Evolutionary conservation across 2,329 filamentous ascomycete genomes (phyloP).

Genomic region (Botrytis paeoniae): DNA sequence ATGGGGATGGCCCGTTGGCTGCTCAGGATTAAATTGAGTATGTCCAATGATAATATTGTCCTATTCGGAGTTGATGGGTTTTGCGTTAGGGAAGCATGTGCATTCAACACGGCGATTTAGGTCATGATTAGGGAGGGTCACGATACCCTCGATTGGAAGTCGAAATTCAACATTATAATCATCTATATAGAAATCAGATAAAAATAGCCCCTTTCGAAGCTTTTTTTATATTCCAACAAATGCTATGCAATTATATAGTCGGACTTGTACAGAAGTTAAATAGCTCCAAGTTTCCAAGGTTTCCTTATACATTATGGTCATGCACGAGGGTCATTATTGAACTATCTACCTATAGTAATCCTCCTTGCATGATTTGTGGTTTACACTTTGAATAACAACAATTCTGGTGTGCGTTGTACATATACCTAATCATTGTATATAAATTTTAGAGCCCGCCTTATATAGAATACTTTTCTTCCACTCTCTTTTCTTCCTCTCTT

Average conservation of each 20-base stretch:
- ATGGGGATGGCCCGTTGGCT: slow-evolving; percentile 26
- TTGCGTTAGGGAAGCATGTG: not conserved
- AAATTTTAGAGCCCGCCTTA: not conserved
- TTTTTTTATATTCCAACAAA: not conserved
- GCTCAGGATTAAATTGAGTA: slow-evolving; percentile 22
- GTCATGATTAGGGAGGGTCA: not conserved
- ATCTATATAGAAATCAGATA: not conserved
- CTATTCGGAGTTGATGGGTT: not conserved
- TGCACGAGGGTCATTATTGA: not conserved
- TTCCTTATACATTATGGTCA: not conserved
- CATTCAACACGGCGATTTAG: slow-evolving; percentile 12
- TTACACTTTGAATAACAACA: not conserved
- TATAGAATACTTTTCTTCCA: not conserved
- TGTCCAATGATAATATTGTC: not conserved
- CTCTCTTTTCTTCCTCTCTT: not conserved
- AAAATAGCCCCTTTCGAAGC: not conserved
- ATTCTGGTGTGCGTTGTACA: not conserved
- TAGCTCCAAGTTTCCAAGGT: not conserved
- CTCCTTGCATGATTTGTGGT: not conserved
- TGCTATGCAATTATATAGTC: not conserved
- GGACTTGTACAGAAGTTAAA: not conserved
- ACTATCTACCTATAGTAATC: too few relatives aligned
- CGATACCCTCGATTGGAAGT: not conserved
- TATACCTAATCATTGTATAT: not conserved
- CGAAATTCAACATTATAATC: slow-evolving; percentile 18